Evolutionary conservation across 2,329 filamentous ascomycete species (phyloP).

Genomic region (Botrytis byssoidea): DNA sequence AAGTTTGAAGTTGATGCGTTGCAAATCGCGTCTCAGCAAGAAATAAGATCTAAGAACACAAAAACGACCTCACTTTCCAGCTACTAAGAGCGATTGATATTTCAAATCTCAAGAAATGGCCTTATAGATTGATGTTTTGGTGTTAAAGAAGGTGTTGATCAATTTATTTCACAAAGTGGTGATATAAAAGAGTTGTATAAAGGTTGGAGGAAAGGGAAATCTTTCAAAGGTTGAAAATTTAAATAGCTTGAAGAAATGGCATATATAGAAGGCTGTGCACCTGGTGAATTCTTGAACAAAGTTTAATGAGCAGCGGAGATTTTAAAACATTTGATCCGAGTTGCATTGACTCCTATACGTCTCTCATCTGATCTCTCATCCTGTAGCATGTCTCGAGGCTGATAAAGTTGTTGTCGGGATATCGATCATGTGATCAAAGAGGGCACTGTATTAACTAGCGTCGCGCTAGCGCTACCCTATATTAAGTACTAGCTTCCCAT

Average conservation of each 20-base stretch:
- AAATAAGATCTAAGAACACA: not conserved
- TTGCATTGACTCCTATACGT: not conserved
- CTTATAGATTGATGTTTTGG: no score
- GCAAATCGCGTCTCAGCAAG: not conserved
- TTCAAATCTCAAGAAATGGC: fast-evolving
- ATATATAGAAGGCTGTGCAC: not conserved
- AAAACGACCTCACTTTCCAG: not conserved
- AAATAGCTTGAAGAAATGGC: not conserved
- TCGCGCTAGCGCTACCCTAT: no score
- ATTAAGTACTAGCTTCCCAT: no score
- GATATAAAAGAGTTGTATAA: not conserved
- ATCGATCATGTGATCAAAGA: no score
- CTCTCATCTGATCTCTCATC: slow-evolving; percentile 1
- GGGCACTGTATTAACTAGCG: no score
- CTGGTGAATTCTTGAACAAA: not conserved
- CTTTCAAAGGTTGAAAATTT: not conserved
- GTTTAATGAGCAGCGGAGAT: not conserved
- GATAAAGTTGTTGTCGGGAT: not conserved
- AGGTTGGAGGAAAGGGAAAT: not conserved
- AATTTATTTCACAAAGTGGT: not conserved
- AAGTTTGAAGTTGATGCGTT: not conserved
- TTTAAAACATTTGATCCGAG: not conserved
- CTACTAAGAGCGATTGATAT: not conserved
- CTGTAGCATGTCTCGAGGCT: not conserved
- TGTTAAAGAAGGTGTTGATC: not conserved